Conservation (phyloP, 164 flowering plant species). For the Vitis vinifera region ASM3070453v1 NC_081812.1:9584501-9585000, state of each 20-base stretch:
- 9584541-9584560: conserved; percentile 3
- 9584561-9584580: not conserved
- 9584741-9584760: too few relatives aligned
- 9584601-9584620: too few relatives aligned
- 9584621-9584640: conserved; percentile 26
- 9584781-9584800: too few relatives aligned
- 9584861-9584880: too few relatives aligned
- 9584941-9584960: conserved; percentile 11
- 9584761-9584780: too few relatives aligned
- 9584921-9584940: conserved; percentile 12
- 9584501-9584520: conserved; percentile 24
- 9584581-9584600: conserved; percentile 25
- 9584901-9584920: conserved; percentile 20
- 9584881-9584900: too few relatives aligned
- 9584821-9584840: too few relatives aligned
- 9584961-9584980: not conserved
- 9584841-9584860: too few relatives aligned
- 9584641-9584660: conserved; percentile 29
- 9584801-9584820: too few relatives aligned
- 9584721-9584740: not conserved
- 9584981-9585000: conserved; percentile 10
- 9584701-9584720: conserved; percentile 27
- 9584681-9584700: conserved; percentile 27
- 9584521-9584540: conserved; percentile 17
- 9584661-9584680: conserved; percentile 4